Percentiles rank a stretch among this genome's conserved stretches.
Conservation (phyloP, 768 basidiomycete species). For the Boletus pseudopeckii region DNA sequence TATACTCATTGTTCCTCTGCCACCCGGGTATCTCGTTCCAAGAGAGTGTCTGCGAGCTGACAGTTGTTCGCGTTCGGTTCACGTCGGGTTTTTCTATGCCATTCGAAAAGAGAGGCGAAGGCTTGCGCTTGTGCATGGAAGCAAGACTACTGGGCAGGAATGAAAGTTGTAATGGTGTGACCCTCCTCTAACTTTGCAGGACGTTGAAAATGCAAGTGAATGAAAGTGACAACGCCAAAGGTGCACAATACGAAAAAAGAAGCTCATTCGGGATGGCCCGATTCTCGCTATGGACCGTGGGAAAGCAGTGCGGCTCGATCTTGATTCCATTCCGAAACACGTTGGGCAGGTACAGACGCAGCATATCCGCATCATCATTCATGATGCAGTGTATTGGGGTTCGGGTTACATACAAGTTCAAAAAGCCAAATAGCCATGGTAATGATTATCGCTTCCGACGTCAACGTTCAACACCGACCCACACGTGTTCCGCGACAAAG, state of each 20-base stretch:
- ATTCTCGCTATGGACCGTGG: conserved; percentile 1
- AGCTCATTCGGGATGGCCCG: not conserved
- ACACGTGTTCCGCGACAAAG: conserved; percentile 14
- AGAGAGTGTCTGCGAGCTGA: conserved; percentile 31
- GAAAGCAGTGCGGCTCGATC: conserved; percentile 21
- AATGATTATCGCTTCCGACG: conserved; percentile 25
- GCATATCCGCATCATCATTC: conserved; percentile 7
- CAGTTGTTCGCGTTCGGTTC: not conserved
- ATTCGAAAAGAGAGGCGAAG: conserved; percentile 5
- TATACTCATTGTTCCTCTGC: conserved; percentile 74
- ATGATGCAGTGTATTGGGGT: conserved; percentile 13
- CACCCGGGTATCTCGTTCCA: conserved; percentile 66
- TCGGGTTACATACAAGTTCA: conserved; percentile 15
- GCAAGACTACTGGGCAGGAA: not conserved
- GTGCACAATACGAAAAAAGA: not conserved
- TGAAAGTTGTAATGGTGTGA: not conserved
- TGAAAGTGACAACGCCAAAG: not conserved
- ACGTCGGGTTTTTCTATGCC: not conserved
- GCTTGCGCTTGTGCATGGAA: conserved; percentile 17
- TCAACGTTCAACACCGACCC: not conserved
- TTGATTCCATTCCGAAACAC: conserved; percentile 26
- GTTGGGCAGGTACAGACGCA: conserved; percentile 20
- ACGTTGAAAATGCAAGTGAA: conserved; percentile 7
- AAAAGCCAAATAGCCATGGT: conserved; percentile 9
- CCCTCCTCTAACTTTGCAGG: not conserved